Evolutionary conservation across 768 basidiomycete genomes (phyloP).

Genomic region (Dioszegia crocea): DNA sequence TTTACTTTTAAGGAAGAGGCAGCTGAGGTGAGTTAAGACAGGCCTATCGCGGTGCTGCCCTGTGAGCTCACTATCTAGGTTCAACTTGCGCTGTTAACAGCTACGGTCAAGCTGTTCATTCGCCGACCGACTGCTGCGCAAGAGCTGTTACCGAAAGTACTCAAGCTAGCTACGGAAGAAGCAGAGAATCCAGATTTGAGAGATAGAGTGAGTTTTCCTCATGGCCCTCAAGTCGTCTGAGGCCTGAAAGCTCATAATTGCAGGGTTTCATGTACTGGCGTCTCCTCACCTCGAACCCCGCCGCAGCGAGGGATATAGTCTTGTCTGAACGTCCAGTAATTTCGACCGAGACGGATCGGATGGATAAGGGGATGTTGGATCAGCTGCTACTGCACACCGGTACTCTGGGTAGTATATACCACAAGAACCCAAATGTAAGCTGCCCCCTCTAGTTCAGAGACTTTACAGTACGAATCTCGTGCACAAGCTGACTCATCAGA

Average conservation of each 20-base stretch:
- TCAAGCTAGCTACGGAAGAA: constrained; percentile 96
- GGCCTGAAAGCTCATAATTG: neutral
- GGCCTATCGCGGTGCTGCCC: neutral
- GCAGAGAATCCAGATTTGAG: constrained; percentile 96
- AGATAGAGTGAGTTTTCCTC: constrained; percentile 60
- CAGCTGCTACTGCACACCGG: constrained; percentile 90
- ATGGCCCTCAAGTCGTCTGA: neutral
- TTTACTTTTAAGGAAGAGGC: constrained; percentile 88
- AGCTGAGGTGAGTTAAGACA: constrained; percentile 69
- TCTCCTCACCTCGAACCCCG: constrained; percentile 85
- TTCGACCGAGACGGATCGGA: constrained; percentile 94
- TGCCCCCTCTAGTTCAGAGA: neutral
- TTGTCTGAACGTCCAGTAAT: constrained; percentile 90
- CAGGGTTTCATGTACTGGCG: constrained; percentile 99
- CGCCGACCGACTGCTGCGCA: constrained; percentile 84
- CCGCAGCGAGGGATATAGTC: constrained; percentile 82
- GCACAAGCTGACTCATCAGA: too few species aligned
- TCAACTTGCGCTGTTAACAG: constrained; percentile 88
- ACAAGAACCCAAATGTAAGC: constrained; percentile 80
- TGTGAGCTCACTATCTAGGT: constrained; percentile 58
- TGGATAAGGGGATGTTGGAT: constrained; percentile 94
- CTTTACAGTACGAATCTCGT: too few species aligned
- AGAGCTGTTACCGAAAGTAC: constrained; percentile 84
- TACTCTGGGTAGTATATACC: constrained; percentile 90
- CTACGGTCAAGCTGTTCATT: constrained; percentile 92